Evolutionary conservation across 1,139 yeast species (phyloP), one percentile per base, ranked within the genome.

Genomic region (Casaregolazyma suthepensis): DNA sequence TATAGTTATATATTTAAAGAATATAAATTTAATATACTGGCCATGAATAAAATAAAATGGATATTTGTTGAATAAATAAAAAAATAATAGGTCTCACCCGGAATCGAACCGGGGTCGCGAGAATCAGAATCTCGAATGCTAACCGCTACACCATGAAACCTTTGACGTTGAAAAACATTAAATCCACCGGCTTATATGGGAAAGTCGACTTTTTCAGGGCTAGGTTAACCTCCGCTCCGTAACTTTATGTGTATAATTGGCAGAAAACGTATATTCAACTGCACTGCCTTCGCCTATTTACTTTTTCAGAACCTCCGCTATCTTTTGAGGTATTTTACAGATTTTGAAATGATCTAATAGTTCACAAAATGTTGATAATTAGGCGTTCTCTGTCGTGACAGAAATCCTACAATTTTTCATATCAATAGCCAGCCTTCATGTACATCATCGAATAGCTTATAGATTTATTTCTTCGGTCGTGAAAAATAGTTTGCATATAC

Each of bases 101-200:
- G 64, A 61, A 57, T 61, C 64, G 64, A 61, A 61, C 64, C 62
- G 64, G 64, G 64, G 64, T 61, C 55, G 53, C 57, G 59, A 61
- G 64, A 60, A 61, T 59, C 63, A 61, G 59, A 59, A 59, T 59
- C 63, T 59, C 54, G 59, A 44, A 63, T 60, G 63, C 57, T 60
- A 54, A 56, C 57, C 62, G 52, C 60, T 61, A 59, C 62, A 59
- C 63, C 57, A 60, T 60, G 52, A 49, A 57, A 58, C 63, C 63
- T 55, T 45, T 23, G 15, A 22, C 13, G 13, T 37, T 35, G 38
- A 7, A 43, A 43, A 26, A 7, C 31, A 26, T 7, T 9, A 26
- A 26, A 26, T 26, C 10, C 10, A 9, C 12, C 6, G 12, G 12
- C 2, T 5, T 26, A 5, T 26, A 26, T 26, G 10, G 31, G 4